phyloP scores from a whole-genome alignment of 2,329 filamentous ascomycete genomes.

The Nigrospora osmanthi region DNA sequence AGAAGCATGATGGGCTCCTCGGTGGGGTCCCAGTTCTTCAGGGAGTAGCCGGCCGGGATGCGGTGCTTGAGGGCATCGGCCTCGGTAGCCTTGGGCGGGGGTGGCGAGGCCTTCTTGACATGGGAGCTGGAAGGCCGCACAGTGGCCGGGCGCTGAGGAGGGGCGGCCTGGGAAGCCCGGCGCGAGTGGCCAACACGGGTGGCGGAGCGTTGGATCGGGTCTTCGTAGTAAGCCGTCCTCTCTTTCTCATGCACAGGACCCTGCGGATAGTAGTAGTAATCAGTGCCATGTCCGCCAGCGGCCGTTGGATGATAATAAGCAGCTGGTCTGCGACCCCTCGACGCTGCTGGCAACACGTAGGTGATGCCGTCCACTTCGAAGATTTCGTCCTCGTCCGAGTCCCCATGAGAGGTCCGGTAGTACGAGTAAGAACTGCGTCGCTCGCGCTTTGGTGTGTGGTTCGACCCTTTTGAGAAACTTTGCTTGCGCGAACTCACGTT shows the following conservation, averaged over 20 bases:
- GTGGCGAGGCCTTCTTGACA: conserved; percentile 27
- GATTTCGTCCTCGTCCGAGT: conserved; percentile 57
- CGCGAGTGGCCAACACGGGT: conserved; percentile 32
- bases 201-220: conserved; percentile 26
- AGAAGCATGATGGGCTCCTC: conserved; percentile 92
- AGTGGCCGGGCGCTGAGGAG: conserved; percentile 44
- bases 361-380: conserved; percentile 46
- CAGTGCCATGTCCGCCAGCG: conserved; percentile 49
- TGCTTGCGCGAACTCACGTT: conserved; percentile 50
- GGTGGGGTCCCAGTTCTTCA: conserved; percentile 96
- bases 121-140: conserved; percentile 36
- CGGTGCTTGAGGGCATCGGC: conserved; percentile 55
- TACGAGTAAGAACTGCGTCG: conserved; percentile 50
- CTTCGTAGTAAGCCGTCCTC: conserved; percentile 32
- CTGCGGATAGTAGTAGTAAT: conserved; percentile 50
- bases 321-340: conserved; percentile 28
- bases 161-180: conserved; percentile 32
- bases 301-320: conserved; percentile 28
- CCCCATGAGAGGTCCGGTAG: conserved; percentile 53
- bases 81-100: conserved; percentile 43
- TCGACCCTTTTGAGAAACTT: conserved; percentile 27
- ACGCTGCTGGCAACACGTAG: conserved; percentile 44
- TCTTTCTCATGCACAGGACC: conserved; percentile 29
- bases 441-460: conserved; percentile 38
- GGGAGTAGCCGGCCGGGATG: conserved; percentile 84